These are phyloP conservation scores for Daphne laureola DNA, from an alignment of 441 rosid genomes.

Conservation along the genomic window DNA sequence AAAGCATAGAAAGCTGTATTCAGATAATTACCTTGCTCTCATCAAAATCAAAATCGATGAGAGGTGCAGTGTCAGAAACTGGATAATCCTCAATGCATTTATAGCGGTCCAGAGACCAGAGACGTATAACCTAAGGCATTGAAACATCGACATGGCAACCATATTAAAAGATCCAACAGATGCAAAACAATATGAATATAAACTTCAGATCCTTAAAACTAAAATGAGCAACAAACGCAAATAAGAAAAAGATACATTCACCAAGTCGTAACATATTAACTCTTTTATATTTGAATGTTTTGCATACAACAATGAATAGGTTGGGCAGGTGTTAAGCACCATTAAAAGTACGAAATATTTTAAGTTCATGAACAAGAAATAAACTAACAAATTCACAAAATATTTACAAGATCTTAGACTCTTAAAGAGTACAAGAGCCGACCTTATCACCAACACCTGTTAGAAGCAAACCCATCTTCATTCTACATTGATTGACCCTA, in stretches of 20 bases:
- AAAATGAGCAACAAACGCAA: no score
- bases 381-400: neutral
- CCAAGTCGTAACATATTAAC: no score
- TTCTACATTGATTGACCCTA: slow-evolving; percentile 76
- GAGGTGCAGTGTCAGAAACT: slow-evolving; percentile 39
- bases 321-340: no score
- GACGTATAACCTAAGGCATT: slow-evolving; percentile 66
- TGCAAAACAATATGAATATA: no score
- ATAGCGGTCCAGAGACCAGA: slow-evolving; percentile 68
- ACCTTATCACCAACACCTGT: slow-evolving; percentile 96
- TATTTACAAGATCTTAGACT: neutral
- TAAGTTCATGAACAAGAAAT: neutral
- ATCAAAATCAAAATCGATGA: slow-evolving; percentile 85
- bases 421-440: no score
- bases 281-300: no score
- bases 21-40: slow-evolving; percentile 71
- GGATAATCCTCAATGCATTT: slow-evolving; percentile 66
- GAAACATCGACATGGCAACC: no score
- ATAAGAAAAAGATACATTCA: no score
- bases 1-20: neutral
- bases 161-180: no score
- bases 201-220: no score
- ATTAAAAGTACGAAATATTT: no score
- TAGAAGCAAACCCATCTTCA: slow-evolving; percentile 72
- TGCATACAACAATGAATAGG: no score